A percentile compares a stretch with the other conserved stretches of the same genome.
Evolutionary conservation across 2,329 filamentous ascomycete genomes (phyloP).

Genomic region (Amesomyces nigricolor): DNA sequence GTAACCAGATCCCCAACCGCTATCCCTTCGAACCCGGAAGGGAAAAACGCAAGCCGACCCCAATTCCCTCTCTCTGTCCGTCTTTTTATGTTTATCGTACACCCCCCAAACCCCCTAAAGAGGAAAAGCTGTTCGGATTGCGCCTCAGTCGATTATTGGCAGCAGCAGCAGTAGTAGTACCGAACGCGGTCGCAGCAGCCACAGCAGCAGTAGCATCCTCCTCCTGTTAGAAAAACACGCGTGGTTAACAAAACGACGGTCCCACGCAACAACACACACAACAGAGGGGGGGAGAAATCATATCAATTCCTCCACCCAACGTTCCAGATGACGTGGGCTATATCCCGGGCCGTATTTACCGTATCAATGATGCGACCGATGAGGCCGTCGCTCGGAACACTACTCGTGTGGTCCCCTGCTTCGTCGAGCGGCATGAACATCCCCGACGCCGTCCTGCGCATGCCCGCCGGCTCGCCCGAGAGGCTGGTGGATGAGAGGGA

Average conservation of each 20-base stretch:
- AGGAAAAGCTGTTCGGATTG: conserved; percentile 21
- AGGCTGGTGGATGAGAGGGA: conserved; percentile 46
- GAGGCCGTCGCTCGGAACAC: conserved; percentile 54
- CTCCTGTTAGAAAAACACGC: conserved; percentile 30
- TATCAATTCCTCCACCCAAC: conserved; percentile 56
- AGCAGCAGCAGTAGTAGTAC: conserved; percentile 1
- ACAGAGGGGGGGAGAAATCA: conserved; percentile 6
- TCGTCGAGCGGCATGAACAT: conserved; percentile 90
- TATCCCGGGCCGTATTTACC: conserved; percentile 65
- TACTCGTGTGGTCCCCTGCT: conserved; percentile 49
- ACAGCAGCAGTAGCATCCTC: conserved; percentile 18
- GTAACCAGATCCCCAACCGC: conserved; percentile 1
- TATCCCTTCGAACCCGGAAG: not conserved
- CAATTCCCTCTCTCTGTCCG: not conserved
- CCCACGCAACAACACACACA: conserved; percentile 8
- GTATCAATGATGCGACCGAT: conserved; percentile 78
- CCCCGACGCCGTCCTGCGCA: conserved; percentile 75
- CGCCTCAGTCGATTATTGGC: conserved; percentile 25
- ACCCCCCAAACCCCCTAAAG: conserved; percentile 18
- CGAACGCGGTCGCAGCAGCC: conserved; percentile 18
- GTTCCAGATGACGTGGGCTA: conserved; percentile 67
- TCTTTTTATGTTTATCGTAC: conserved; percentile 21
- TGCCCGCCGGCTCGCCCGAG: conserved; percentile 51
- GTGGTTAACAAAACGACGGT: conserved; percentile 28
- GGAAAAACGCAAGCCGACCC: conserved; percentile 7